phyloP scores from a whole-genome alignment of 306 rosid genomes.

The Boehmeria nivea region DNA sequence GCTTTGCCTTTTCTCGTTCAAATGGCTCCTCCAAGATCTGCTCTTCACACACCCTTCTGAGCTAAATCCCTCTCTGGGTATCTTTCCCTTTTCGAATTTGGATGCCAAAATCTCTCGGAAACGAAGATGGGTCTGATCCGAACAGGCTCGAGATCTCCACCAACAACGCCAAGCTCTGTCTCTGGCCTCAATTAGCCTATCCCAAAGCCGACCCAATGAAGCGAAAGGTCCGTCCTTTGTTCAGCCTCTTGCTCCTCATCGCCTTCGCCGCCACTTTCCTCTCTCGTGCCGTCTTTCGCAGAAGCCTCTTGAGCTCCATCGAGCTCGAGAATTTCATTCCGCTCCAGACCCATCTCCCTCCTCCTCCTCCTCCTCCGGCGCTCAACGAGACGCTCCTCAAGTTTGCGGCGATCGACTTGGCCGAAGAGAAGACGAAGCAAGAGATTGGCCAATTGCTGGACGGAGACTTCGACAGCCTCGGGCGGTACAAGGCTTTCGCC shows the following conservation, averaged over 20 bases:
- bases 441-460: slow-evolving; percentile 73
- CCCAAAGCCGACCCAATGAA: slow-evolving; percentile 44
- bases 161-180: slow-evolving; percentile 18
- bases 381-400: slow-evolving; percentile 67
- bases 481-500: slow-evolving; percentile 56
- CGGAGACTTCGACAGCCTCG: slow-evolving; percentile 63
- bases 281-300: slow-evolving; percentile 47
- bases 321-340: slow-evolving; percentile 37
- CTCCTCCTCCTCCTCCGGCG: slow-evolving; percentile 16
- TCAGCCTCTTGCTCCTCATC: slow-evolving; percentile 48
- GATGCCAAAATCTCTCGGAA: slow-evolving; percentile 43
- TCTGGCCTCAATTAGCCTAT: slow-evolving; percentile 38
- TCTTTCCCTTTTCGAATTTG: no score
- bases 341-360: slow-evolving; percentile 20
- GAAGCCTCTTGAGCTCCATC: slow-evolving; percentile 35
- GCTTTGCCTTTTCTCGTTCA: no score
- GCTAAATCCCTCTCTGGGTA: no score
- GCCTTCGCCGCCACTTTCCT: slow-evolving; percentile 52
- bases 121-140: slow-evolving; percentile 50
- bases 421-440: slow-evolving; percentile 46
- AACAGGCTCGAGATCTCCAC: slow-evolving; percentile 31
- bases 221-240: slow-evolving; percentile 63
- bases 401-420: slow-evolving; percentile 51
- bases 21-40: no score
- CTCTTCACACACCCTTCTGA: no score